These are phyloP conservation scores for Chlorella sp. DNA, from an alignment of 139 green algal genomes.

Conservation along the genomic window DNA sequence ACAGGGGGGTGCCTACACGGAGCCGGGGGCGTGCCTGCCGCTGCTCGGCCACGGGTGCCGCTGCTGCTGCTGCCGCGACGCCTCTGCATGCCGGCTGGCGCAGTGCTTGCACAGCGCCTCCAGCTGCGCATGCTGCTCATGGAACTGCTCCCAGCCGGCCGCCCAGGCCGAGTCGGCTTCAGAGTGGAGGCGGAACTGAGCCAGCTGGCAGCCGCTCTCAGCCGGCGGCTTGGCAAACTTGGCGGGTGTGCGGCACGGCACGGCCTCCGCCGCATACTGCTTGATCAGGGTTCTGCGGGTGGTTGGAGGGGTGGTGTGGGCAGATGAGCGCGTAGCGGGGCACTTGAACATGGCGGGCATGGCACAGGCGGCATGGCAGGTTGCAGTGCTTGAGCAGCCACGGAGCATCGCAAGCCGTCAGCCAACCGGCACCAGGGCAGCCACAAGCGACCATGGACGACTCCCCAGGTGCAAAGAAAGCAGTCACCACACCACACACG, in stretches of 20 bases:
- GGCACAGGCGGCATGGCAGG: background rate
- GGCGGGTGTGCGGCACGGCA: background rate
- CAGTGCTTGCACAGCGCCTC: conserved; percentile 4
- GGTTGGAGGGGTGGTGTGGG: background rate
- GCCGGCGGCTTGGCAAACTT: background rate
- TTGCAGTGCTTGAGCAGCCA: background rate
- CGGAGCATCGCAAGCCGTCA: too few species aligned
- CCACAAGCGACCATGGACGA: too few species aligned
- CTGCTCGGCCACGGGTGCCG: too few species aligned
- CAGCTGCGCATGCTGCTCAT: background rate
- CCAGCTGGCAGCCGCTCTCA: background rate
- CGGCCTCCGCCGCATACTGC: background rate
- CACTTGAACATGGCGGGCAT: background rate
- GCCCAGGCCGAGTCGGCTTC: background rate
- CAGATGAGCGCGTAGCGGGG: too few species aligned
- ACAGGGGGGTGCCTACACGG: background rate
- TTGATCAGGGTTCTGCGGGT: background rate
- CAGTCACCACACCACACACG: background rate
- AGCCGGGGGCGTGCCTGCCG: background rate
- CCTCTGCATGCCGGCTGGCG: background rate
- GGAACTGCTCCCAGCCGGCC: background rate
- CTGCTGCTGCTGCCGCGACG: background rate
- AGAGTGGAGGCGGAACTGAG: background rate
- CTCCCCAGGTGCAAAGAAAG: background rate
- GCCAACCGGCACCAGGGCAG: too few species aligned